Base-by-base conservation (phyloP, 2,329 filamentous ascomycete species). In the Colletotrichum abscissum region DNA sequence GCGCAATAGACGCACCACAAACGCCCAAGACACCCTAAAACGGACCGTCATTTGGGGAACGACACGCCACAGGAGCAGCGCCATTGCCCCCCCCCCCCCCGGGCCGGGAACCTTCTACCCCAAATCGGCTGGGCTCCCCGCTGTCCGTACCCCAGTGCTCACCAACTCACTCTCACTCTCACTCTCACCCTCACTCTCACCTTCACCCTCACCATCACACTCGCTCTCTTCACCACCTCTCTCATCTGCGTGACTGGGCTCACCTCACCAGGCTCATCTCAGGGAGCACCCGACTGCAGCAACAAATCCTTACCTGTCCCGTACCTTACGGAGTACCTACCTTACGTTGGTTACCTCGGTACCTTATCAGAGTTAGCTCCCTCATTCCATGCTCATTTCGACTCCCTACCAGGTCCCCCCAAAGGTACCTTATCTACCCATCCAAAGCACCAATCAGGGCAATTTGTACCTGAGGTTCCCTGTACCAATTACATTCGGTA, bases 1-100 rank as follows among this genome's bases (percentile, higher is more conserved):
- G 70, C 70, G 70, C 70, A 73, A 65, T 59, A 70, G 67, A 70
- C 70, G 66, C 66, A 63, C 70, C 69, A 65, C 66, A 70, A 46
- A 54, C 66, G 66, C 66, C 42, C 58, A 59, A 69, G 54, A 55
- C 52, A 60, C 60, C 42, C 69, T 59, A 56, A 52, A 69, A 62
- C 59, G 46, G 66, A 67, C 55, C 46, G 46, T 26, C 24, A 16
- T 42, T 59, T 19, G 66, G 54, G 55, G 66, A 49, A 49, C 42
- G 42, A 49, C 42, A 49, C 42, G 42, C 42, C 54, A 64, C 66
- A 55, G 59, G 59, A 59, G 52, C 65, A 22, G n/a, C 38, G 8
- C 46, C 42, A 71, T 67, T 62, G 63, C 38, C 4, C 9, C 30
- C 9, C 30, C 30, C 30, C 30, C 26, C 26, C 26, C 24, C 24